phyloP scores from a whole-genome alignment of 1,139 yeast species.

The Entelexis paramagnoliae region DNA sequence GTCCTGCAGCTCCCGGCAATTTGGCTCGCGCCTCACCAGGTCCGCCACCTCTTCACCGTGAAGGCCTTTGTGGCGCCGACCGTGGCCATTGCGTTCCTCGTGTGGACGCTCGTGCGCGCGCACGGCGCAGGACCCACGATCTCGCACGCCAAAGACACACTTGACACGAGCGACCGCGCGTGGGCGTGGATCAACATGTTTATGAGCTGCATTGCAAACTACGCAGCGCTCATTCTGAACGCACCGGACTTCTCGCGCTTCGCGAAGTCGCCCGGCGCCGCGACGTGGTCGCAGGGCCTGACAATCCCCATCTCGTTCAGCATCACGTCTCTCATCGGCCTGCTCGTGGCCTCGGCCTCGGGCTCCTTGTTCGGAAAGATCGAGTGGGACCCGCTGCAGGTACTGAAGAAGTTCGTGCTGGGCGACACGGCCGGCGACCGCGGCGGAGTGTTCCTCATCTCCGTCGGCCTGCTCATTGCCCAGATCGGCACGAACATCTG shows the following conservation, averaged over 20 bases:
- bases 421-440: conserved; percentile 57
- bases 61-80: conserved; percentile 68
- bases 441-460: conserved; percentile 77
- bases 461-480: conserved; percentile 69
- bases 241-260: conserved; percentile 88
- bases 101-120: conserved; percentile 72
- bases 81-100: conserved; percentile 67
- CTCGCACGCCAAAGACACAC: conserved; percentile 37
- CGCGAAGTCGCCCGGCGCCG: conserved; percentile 40
- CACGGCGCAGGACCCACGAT: conserved; percentile 65
- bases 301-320: conserved; percentile 72
- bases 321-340: conserved; percentile 74
- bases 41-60: conserved; percentile 70
- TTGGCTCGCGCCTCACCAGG: conserved; percentile 70
- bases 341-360: conserved; percentile 76
- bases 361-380: conserved; percentile 40
- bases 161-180: conserved; percentile 50
- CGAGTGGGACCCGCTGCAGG: conserved; percentile 80
- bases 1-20: conserved; percentile 63
- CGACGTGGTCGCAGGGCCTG: conserved; percentile 47
- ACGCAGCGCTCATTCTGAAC: conserved; percentile 76
- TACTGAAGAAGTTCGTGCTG: conserved; percentile 50
- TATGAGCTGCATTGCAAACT: conserved; percentile 73
- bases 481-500: conserved; percentile 88
- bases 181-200: conserved; percentile 78